These are phyloP conservation scores for Camellia granthamiana DNA, from an alignment of 148 eudicot species.

Conservation along the genomic window DNA sequence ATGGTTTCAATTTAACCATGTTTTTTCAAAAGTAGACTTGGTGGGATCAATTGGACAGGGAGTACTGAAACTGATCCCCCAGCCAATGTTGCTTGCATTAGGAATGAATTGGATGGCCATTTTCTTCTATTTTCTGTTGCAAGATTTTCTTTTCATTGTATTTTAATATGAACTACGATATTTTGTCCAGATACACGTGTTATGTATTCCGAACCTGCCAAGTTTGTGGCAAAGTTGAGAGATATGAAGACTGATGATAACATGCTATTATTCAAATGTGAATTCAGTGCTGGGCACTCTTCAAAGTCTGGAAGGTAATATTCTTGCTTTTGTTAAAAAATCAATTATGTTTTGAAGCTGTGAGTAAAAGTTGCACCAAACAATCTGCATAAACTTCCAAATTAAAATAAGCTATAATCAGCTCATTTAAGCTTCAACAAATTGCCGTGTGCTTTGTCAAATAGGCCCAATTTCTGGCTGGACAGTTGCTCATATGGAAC, in stretches of 20 bases:
- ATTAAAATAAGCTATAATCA: too few relatives aligned
- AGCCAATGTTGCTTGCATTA: background rate
- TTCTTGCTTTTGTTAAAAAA: background rate
- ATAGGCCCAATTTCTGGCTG: background rate
- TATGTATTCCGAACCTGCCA: conserved; percentile 84
- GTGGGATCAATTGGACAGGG: background rate
- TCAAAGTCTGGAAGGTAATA: conserved; percentile 82
- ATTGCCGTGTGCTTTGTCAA: background rate
- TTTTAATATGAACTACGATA: conserved; percentile 6
- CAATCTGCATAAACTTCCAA: too few relatives aligned
- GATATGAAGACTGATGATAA: conserved; percentile 73
- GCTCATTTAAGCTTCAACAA: too few relatives aligned
- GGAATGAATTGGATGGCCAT: background rate
- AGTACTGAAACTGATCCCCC: background rate
- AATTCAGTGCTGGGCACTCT: conserved; percentile 71
- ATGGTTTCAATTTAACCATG: background rate
- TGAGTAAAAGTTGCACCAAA: too few relatives aligned
- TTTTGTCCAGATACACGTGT: conserved; percentile 67
- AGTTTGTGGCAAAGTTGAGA: conserved; percentile 83
- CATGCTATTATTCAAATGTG: conserved; percentile 72
- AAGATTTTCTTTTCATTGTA: background rate
- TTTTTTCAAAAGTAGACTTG: background rate
- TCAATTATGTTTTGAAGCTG: background rate
- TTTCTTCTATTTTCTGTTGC: conserved; percentile 1
- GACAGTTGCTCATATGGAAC: background rate